These are phyloP conservation scores for Spiromastix sp. DNA, from an alignment of 2,329 filamentous ascomycete species.

Conservation along the genomic window DNA sequence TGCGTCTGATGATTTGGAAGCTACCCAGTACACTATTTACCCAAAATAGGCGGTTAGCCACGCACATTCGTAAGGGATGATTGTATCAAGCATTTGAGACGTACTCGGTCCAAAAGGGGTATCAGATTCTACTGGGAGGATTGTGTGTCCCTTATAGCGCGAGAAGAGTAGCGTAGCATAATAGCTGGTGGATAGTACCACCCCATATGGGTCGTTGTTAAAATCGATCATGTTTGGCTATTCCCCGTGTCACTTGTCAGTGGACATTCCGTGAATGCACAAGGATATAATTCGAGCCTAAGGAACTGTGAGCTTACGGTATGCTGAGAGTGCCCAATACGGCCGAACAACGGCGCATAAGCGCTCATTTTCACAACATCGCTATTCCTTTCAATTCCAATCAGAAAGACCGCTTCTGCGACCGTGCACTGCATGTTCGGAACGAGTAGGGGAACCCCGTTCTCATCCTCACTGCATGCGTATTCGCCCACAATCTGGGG, in stretches of 20 bases:
- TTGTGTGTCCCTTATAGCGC: conserved; percentile 20
- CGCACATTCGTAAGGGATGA: no score
- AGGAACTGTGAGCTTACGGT: no score
- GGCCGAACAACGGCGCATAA: conserved; percentile 28
- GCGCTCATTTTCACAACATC: conserved; percentile 26
- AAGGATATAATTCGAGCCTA: no score
- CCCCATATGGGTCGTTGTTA: conserved; percentile 18
- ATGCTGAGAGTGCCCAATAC: conserved; percentile 25
- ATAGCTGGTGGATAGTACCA: conserved; percentile 24
- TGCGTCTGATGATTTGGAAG: conserved; percentile 14
- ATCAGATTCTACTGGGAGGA: conserved; percentile 19
- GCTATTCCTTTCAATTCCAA: conserved; percentile 38
- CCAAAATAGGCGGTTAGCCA: conserved; percentile 6
- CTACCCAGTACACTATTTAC: conserved; percentile 24
- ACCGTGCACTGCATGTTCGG: conserved; percentile 40
- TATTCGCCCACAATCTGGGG: conserved; percentile 22
- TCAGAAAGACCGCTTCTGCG: conserved; percentile 53
- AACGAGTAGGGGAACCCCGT: conserved; percentile 14
- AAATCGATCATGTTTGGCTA: conserved; percentile 25
- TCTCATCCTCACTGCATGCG: conserved; percentile 11
- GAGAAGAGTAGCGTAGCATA: conserved; percentile 28
- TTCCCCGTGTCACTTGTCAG: no score
- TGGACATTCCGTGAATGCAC: neutral
- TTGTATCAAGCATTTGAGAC: no score
- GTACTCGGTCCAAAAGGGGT: conserved; percentile 17